Evolutionary conservation across 1,139 yeast genomes (phyloP), one percentile per base, ranked within the genome.

Genomic region (Yamadazyma membranifaciens): DNA sequence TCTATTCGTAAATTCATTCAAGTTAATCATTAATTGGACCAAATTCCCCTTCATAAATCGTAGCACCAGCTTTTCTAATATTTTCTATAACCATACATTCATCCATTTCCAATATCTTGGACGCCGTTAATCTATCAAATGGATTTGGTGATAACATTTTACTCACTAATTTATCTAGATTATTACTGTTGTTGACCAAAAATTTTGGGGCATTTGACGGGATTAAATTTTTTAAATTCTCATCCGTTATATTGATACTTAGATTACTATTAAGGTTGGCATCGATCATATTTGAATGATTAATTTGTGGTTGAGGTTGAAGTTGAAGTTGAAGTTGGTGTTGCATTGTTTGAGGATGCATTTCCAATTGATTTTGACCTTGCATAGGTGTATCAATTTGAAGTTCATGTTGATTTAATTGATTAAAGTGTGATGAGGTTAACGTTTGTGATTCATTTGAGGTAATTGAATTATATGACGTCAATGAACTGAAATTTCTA

Each of bases 131-230:
- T 45, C 99, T 71, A 43, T 78, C 80, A 39, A 68, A 70, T n/a
- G 96, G 96, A 48, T 80, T 78, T 3, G 98, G 98, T 42, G 80
- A 77, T 43, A 91, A 78, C 98, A 92, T 89, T 80, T 88, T 83
- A 56, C 80, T 78, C 15, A 94, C 98, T 41, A 89, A 64, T 43
- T 72, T 72, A 60, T 92, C 98, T 41, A 92, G 69, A 9, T 87
- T 81, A 41, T 80, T 78, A 36, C 83, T 73, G 37, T 88, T 87
- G 56, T 85, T 85, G 12, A 81, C 73, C 58, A 92, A 73, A 60
- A 94, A 92, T 42, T 73, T 73, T 0, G 98, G 97, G 0, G 95
- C 96, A 87, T 95, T 87, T 2, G 69, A 61, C 0, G 96, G 95
- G 6, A 80, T 63, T 37, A 61, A 51, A 16, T 62, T 69, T 37